Conservation (phyloP, 2,329 filamentous ascomycete species). For the Colletotrichum incanum region DNA sequence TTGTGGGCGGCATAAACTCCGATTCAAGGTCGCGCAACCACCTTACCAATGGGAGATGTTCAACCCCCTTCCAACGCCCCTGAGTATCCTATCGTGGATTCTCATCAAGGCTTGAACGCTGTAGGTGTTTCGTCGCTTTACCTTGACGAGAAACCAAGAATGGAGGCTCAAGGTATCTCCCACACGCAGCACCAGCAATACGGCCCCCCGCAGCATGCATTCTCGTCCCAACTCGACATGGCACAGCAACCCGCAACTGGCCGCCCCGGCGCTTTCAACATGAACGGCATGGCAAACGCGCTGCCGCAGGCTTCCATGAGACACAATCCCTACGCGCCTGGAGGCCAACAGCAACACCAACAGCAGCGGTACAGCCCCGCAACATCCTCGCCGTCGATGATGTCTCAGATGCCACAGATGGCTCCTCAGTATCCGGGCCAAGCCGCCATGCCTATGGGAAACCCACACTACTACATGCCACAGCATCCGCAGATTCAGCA, state of each 20-base stretch:
- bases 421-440: constrained; percentile 57
- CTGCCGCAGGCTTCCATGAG: constrained; percentile 61
- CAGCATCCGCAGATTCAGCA: constrained; percentile 61
- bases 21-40: constrained; percentile 14
- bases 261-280: constrained; percentile 61
- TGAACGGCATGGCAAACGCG: constrained; percentile 61
- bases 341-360: constrained; percentile 53
- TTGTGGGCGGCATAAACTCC: constrained; percentile 40
- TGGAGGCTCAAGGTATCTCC: constrained; percentile 43
- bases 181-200: constrained; percentile 48
- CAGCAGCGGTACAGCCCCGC: constrained; percentile 52
- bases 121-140: constrained; percentile 31
- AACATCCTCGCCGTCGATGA: constrained; percentile 54
- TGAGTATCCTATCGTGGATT: constrained; percentile 43
- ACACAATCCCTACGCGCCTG: constrained; percentile 55
- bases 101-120: constrained; percentile 39
- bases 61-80: constrained; percentile 45
- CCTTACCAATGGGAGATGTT: constrained; percentile 54
- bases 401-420: constrained; percentile 57
- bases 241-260: constrained; percentile 47
- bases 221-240: constrained; percentile 62
- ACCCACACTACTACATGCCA: constrained; percentile 64
- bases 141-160: constrained; percentile 23
- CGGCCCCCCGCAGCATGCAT: constrained; percentile 56
- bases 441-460: constrained; percentile 55